Evolutionary conservation across 2,329 filamentous ascomycete genomes (phyloP).

Genomic region (Aspergillus sp.): DNA sequence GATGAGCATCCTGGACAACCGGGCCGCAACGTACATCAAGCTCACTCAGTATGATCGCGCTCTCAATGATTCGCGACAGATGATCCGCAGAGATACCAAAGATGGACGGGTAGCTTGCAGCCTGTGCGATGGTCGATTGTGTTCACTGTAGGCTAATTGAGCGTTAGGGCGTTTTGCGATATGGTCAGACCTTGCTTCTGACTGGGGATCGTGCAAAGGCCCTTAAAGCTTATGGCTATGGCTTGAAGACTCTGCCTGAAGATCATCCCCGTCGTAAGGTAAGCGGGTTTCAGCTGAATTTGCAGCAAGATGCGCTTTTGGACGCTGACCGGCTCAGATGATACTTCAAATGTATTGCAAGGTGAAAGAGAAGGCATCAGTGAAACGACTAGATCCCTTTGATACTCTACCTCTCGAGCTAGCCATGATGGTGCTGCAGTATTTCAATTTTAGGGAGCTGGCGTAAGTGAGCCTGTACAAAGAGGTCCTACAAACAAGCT

Average conservation of each 20-base stretch:
- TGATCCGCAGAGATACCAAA: constrained; percentile 54
- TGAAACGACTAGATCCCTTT: constrained; percentile 51
- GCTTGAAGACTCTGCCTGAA: constrained; percentile 54
- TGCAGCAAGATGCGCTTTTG: not conserved
- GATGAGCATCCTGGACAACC: constrained; percentile 54
- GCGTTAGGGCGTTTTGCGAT: constrained; percentile 56
- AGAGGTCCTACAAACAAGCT: not conserved
- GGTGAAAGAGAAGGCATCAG: constrained; percentile 35
- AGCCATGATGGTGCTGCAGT: constrained; percentile 52
- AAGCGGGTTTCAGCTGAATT: constrained; percentile 14
- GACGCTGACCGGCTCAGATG: constrained; percentile 31
- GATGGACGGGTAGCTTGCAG: constrained; percentile 50
- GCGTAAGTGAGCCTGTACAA: constrained; percentile 37
- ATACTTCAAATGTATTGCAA: constrained; percentile 47
- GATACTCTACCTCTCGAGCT: constrained; percentile 57
- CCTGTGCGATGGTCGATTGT: not conserved
- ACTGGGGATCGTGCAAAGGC: constrained; percentile 56
- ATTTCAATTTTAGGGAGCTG: constrained; percentile 55
- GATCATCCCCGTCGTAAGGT: constrained; percentile 38
- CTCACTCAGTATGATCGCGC: constrained; percentile 53
- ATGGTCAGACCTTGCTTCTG: constrained; percentile 49
- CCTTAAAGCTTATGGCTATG: constrained; percentile 58
- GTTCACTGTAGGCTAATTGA: constrained; percentile 10
- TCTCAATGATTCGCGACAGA: constrained; percentile 58
- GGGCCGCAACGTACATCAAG: constrained; percentile 58